Base-by-base conservation (phyloP, 164 flowering plant species). In the Annona cherimola region DNA sequence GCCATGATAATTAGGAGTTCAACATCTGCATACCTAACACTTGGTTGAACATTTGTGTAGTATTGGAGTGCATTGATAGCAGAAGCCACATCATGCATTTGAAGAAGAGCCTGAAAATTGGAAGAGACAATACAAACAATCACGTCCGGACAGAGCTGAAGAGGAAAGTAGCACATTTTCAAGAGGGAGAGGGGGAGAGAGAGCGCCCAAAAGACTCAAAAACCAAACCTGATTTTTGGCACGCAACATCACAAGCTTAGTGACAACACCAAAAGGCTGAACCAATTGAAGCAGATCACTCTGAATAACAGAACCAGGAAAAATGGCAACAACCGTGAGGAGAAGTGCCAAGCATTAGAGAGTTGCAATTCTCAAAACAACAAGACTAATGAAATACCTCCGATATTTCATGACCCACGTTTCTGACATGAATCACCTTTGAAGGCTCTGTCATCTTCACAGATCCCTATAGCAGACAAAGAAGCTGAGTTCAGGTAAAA, bases 321-420 rank as follows among this genome's bases (percentile, higher is more conserved):
- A 19, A 43, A 64, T 14, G 42, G 18, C 43, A 64, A 64, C 45
- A 39, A 64, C 42, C 14, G 44, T 40, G 43, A 64, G 41, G 18
- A 64, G n/a, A 50, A 6, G 19, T 1, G 5, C n/a, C 50, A 54
- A 71, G 3, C 4, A 73, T 18, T 3, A 60, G 5, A 74, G 46
- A 50, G 57, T 50, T n/a, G 35, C 46, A 61, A 45, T 50, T 26
- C 1, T 14, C 7, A 65, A 9, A 35, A 20, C 4, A 14, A 43
- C 41, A 16, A 63, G 4, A 69, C 26, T 45, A 39, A 5, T 9
- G 63, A 35, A 61, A 18, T 84, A 93, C 99, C 86, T 95, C 99
- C 40, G 98, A 84, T 60, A 95, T 91, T 80, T 95, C 99, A 63
- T 95, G 99, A 5, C 98, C 99, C 43, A 95, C 99, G 63, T 95